These are phyloP conservation scores for Phytophthora crassamura DNA, from an alignment of 352 stramenopile genomes.

Conservation along the genomic window DNA sequence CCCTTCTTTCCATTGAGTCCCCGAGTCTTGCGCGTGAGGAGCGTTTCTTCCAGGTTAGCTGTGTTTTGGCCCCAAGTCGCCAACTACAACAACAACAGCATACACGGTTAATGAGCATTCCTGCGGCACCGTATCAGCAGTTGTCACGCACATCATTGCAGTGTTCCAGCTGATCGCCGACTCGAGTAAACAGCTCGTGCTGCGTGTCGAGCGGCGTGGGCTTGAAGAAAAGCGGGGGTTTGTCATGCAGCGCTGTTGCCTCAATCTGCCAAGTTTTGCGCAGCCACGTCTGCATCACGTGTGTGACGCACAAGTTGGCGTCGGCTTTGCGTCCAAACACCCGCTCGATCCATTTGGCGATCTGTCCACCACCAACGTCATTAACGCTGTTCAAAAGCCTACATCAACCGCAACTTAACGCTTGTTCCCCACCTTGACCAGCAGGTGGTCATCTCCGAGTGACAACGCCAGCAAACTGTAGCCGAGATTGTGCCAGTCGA, in stretches of 20 bases:
- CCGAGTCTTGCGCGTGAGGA: conserved; percentile 58
- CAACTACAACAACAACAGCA: conserved; percentile 29
- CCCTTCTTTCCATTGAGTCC: conserved; percentile 37
- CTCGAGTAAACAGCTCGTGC: conserved; percentile 91
- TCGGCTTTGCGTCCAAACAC: conserved; percentile 93
- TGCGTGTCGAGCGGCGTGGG: conserved; percentile 80
- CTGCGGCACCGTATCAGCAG: not conserved
- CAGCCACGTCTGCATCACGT: conserved; percentile 96
- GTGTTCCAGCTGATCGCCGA: conserved; percentile 73
- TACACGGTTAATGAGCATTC: not conserved
- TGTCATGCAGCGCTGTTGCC: conserved; percentile 94
- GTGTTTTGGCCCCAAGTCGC: conserved; percentile 41
- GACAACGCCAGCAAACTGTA: conserved; percentile 96
- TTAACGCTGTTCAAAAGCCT: not conserved
- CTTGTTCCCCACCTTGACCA: conserved; percentile 69
- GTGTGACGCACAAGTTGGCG: conserved; percentile 97
- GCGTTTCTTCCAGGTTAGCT: conserved; percentile 56
- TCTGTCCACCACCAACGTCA: conserved; percentile 32
- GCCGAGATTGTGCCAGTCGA: conserved; percentile 99
- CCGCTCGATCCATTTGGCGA: conserved; percentile 86
- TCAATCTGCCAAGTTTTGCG: conserved; percentile 90
- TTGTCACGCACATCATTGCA: conserved; percentile 70
- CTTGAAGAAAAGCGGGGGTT: conserved; percentile 94
- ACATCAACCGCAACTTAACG: not conserved
- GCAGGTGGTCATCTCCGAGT: conserved; percentile 55